Evolutionary conservation across 306 rosid genomes (phyloP).

Genomic region (Fragaria nilgerrensis): DNA sequence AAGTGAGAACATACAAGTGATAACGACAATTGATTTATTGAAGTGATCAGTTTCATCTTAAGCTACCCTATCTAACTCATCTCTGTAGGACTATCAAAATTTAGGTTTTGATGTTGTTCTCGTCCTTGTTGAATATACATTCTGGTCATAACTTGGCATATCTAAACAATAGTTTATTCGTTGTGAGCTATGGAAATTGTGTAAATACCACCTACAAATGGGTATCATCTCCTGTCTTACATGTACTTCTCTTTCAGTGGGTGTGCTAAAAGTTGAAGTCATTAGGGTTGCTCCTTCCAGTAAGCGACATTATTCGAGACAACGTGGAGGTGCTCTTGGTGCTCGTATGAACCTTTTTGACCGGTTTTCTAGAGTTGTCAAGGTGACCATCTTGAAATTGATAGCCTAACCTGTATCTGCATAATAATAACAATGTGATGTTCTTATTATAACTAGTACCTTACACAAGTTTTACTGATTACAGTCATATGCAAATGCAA

Average conservation of each 20-base stretch:
- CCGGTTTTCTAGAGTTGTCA: conserved; percentile 80
- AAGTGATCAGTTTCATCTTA: not conserved
- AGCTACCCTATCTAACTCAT: too few relatives aligned
- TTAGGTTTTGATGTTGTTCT: not conserved
- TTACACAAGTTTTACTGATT: conserved; percentile 31
- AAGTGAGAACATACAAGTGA: not conserved
- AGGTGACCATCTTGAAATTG: conserved; percentile 47
- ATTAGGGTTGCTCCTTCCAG: conserved; percentile 39
- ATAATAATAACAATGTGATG: conserved; percentile 16
- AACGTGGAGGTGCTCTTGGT: conserved; percentile 71
- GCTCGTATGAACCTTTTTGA: conserved; percentile 82
- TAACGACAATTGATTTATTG: not conserved
- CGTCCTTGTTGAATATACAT: not conserved
- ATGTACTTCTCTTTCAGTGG: conserved; percentile 24
- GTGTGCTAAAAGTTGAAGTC: conserved; percentile 39
- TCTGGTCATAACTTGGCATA: not conserved
- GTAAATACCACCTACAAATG: not conserved
- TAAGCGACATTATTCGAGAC: conserved; percentile 30
- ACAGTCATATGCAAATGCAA: conserved; percentile 96
- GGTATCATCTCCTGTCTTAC: not conserved
- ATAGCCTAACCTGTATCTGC: not conserved
- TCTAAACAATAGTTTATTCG: not conserved
- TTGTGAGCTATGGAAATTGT: not conserved
- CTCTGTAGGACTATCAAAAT: too few relatives aligned
- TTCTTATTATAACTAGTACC: conserved; percentile 19